Evolutionary conservation across 805 yeast species (phyloP), one percentile per base, ranked within the genome.

Genomic region (Spathaspora gorwiae): DNA sequence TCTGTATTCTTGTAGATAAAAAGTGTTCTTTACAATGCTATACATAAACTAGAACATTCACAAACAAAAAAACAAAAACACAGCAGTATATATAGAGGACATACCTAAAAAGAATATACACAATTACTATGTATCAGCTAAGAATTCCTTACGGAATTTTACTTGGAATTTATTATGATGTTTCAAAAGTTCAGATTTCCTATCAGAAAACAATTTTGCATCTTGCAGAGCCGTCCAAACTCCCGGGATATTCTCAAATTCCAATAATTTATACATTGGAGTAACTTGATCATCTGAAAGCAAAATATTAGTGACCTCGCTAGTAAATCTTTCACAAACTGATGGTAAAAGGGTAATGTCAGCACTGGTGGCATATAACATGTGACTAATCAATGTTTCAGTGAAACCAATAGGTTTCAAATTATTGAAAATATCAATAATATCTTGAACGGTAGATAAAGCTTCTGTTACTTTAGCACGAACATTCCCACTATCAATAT

Each of bases 401-500:
- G 49, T 57, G 30, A 57, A 54, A 6, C 62, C 62, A 24, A 56
- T 36, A 10, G 46, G 30, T 13, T 46, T 41, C 35, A 55, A 50
- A 34, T 41, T 45, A 29, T 32, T 34, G 11, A 44, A 27, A 15
- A 39, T 30, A 5, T 39, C 50, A 14, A 11, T 31, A 19, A 19
- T 19, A 19, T 19, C 24, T 19, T 19, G 24, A 19, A 19, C 24
- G 2, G 24, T 19, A 4, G 38, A 31, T 15, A 38, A 39, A 2
- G 31, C 10, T 12, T 24, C 26, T 13, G 39, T 36, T 12, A 37
- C 26, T 44, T n/a, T 29, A 7, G 40, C 8, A 14, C 31, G 13
- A n/a, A 14, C 39, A 11, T 34, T 27, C 8, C 26, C 38, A 5
- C 24, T 11, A 26, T 38, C 40, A 9, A 40, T 11, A n/a, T 26